Percentiles rank a stretch among this genome's conserved stretches.
Evolutionary conservation across 2,329 filamentous ascomycete species (phyloP).

Genomic region (Coniochaeta pulveracea): DNA sequence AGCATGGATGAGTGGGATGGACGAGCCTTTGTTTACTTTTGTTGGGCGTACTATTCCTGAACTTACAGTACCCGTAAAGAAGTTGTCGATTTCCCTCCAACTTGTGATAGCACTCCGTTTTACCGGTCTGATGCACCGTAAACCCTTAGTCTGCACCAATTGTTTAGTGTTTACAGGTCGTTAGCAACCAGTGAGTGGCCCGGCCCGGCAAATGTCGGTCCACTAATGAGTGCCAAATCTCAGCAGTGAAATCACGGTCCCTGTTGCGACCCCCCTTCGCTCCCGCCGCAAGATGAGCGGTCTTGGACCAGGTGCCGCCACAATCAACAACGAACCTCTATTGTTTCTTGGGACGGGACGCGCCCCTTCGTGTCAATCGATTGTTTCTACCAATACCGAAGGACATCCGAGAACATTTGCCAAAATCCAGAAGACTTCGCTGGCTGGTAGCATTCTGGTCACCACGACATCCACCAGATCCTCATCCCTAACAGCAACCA

Average conservation of each 20-base stretch:
- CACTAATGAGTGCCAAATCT: constrained; percentile 3
- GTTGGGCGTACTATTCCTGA: too few species aligned
- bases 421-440: constrained; percentile 7
- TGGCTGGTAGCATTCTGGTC: constrained; percentile 14
- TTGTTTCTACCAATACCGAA: neutral
- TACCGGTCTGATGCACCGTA: too few species aligned
- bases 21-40: too few species aligned
- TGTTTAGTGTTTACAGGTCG: too few species aligned
- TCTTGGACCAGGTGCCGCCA: constrained; percentile 1
- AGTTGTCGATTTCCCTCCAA: too few species aligned
- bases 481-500: neutral
- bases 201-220: constrained; percentile 3
- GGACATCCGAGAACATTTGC: neutral
- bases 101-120: too few species aligned
- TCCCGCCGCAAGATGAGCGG: constrained; percentile 1
- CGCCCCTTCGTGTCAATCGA: constrained; percentile 5
- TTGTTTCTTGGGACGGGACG: neutral
- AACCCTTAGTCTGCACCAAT: too few species aligned
- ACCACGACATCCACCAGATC: constrained; percentile 6
- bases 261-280: neutral
- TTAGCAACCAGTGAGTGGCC: too few species aligned
- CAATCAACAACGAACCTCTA: constrained; percentile 4
- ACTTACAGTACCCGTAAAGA: too few species aligned
- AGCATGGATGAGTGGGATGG: too few species aligned
- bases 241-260: constrained; percentile 1